Evolutionary conservation across 2,329 filamentous ascomycete genomes (phyloP).

Genomic region (Talaromyces verruculosus): DNA sequence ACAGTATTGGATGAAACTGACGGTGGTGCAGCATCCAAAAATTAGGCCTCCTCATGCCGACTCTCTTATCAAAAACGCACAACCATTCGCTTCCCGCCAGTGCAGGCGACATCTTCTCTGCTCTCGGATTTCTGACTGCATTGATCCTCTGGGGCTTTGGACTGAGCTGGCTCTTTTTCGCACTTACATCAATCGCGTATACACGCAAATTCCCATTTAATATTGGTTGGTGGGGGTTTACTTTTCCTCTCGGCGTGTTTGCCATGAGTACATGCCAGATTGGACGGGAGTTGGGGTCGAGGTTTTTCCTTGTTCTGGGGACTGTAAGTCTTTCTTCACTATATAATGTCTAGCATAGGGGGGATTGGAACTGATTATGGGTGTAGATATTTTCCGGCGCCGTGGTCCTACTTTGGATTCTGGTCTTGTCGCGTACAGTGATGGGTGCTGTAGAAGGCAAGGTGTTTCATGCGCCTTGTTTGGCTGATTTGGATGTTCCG

Average conservation of each 20-base stretch:
- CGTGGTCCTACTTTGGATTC: conserved; percentile 57
- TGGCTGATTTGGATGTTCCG: conserved; percentile 39
- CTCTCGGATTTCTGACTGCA: conserved; percentile 38
- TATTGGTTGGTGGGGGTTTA: conserved; percentile 64
- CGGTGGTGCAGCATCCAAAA: conserved; percentile 44
- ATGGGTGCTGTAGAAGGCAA: conserved; percentile 50
- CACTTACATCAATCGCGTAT: conserved; percentile 36
- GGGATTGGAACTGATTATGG: background rate
- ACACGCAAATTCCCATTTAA: conserved; percentile 56
- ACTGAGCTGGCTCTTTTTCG: conserved; percentile 44
- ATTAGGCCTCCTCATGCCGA: conserved; percentile 49
- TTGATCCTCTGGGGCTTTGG: conserved; percentile 44
- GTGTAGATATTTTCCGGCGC: conserved; percentile 45
- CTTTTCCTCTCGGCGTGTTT: conserved; percentile 60
- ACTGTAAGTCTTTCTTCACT: conserved; percentile 34
- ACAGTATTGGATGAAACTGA: background rate
- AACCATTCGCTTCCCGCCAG: conserved; percentile 29
- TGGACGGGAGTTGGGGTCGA: conserved; percentile 54
- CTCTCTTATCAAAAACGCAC: conserved; percentile 34
- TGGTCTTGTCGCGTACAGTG: conserved; percentile 53
- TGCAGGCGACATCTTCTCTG: conserved; percentile 37
- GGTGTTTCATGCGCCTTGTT: conserved; percentile 57
- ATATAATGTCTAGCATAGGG: no score
- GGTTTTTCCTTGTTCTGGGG: conserved; percentile 58
- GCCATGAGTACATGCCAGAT: conserved; percentile 46